Percentiles rank a stretch among this genome's conserved stretches.
phyloP scores from a whole-genome alignment of 768 basidiomycete genomes.

The Mycena capillaripes region DNA sequence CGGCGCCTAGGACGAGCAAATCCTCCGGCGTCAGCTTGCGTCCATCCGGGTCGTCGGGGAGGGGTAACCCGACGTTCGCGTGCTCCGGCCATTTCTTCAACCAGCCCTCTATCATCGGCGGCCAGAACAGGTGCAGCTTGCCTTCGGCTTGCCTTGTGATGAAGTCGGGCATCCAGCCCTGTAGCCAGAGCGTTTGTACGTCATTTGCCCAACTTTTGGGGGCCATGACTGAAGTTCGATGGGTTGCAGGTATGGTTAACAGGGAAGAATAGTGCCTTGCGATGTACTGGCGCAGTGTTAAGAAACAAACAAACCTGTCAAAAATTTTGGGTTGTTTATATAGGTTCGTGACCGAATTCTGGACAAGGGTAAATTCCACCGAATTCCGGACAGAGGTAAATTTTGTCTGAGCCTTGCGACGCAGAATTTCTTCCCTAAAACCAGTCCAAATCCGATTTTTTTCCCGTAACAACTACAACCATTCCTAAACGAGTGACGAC shows the following conservation, averaged over 20 bases:
- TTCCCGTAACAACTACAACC: no score
- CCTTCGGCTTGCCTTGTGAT: conserved; percentile 3
- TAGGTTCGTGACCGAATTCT: no score
- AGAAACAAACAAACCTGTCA: not conserved
- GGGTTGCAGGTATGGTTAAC: not conserved
- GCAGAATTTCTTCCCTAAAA: no score
- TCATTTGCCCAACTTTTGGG: not conserved
- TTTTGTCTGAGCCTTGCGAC: no score
- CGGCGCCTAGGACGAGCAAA: not conserved
- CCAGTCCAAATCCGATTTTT: no score
- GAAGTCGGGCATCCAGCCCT: not conserved
- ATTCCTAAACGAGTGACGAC: no score
- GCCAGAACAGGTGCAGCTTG: conserved; percentile 13
- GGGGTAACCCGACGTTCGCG: not conserved
- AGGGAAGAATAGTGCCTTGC: not conserved
- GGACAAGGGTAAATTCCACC: no score
- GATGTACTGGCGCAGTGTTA: not conserved
- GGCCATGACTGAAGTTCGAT: not conserved
- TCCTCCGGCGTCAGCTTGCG: not conserved
- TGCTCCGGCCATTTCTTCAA: not conserved
- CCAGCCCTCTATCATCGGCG: not conserved
- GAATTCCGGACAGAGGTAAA: no score
- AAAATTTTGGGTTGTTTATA: no score
- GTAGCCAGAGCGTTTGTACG: not conserved
- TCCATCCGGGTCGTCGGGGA: not conserved